Evolutionary conservation across 2,329 filamentous ascomycete species (phyloP).

Genomic region (Nigrospora oryzae): DNA sequence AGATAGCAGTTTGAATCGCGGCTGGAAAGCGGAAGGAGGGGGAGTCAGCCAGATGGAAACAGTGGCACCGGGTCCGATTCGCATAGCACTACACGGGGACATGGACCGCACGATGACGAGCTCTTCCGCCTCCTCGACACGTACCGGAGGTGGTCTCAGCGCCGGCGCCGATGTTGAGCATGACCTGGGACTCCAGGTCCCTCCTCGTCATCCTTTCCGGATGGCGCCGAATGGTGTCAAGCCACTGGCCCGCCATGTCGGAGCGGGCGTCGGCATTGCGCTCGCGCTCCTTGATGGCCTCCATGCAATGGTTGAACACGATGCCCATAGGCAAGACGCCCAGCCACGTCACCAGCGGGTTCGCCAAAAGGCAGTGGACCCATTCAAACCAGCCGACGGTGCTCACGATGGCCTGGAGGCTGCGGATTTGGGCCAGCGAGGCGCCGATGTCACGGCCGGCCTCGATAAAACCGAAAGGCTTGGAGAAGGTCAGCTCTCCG

Average conservation of each 20-base stretch:
- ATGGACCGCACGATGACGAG: too few relatives aligned
- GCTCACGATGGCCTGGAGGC: not conserved
- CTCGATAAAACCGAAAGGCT: slow-evolving; percentile 19
- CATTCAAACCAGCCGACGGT: not conserved
- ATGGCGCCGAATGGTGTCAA: slow-evolving; percentile 7
- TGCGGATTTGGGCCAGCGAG: not conserved
- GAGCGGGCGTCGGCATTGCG: slow-evolving; percentile 8
- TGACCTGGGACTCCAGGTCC: slow-evolving; percentile 2
- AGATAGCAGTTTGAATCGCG: not conserved
- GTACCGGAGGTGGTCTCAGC: slow-evolving; percentile 1
- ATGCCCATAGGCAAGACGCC: slow-evolving; percentile 6
- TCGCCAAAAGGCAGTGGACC: slow-evolving; percentile 6
- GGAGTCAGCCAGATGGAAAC: not conserved
- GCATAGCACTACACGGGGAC: too few relatives aligned
- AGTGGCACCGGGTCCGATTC: too few relatives aligned
- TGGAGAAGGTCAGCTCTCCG: slow-evolving; percentile 21
- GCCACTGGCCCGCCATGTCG: slow-evolving; percentile 9
- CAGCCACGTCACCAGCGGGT: slow-evolving; percentile 9
- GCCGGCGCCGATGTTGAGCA: slow-evolving; percentile 1
- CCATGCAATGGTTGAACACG: slow-evolving; percentile 2
- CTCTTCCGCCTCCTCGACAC: not conserved
- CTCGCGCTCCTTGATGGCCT: slow-evolving; percentile 4
- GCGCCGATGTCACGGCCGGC: slow-evolving; percentile 15
- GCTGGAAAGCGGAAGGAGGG: not conserved
- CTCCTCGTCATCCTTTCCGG: slow-evolving; percentile 3